Evolutionary conservation across 2,329 filamentous ascomycete genomes (phyloP).

Genomic region (Monilinia aucupariae): DNA sequence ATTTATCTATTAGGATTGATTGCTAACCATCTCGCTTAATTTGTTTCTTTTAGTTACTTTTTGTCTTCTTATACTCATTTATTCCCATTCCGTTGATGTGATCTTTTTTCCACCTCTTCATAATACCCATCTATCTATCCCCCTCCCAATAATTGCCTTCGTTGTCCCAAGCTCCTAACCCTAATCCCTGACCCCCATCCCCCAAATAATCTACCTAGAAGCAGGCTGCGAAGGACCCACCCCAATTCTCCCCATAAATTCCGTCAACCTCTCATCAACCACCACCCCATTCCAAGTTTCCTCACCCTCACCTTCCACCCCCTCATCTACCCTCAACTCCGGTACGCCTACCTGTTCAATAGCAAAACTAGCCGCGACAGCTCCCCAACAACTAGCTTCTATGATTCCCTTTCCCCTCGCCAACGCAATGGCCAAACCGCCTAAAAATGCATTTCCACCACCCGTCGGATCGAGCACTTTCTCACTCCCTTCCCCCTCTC

Average conservation of each 20-base stretch:
- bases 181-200: background rate
- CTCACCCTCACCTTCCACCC: slow-evolving; percentile 38
- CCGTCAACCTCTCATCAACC: slow-evolving; percentile 48
- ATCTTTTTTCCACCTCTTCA: too few relatives aligned
- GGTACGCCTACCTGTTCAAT: slow-evolving; percentile 94
- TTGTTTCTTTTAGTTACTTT: too few relatives aligned
- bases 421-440: slow-evolving; percentile 52
- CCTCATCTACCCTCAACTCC: slow-evolving; percentile 41
- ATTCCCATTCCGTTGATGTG: too few relatives aligned
- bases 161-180: background rate
- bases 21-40: too few relatives aligned
- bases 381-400: slow-evolving; percentile 72
- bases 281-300: slow-evolving; percentile 58
- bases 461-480: slow-evolving; percentile 85
- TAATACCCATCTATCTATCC: too few relatives aligned
- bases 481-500: slow-evolving; percentile 3
- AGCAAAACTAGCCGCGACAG: slow-evolving; percentile 80
- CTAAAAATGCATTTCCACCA: slow-evolving; percentile 84
- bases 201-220: background rate
- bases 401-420: slow-evolving; percentile 55
- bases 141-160: background rate
- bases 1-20: too few relatives aligned
- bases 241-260: slow-evolving; percentile 38
- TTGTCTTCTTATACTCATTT: too few relatives aligned
- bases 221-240: background rate